These are phyloP conservation scores for Coleophoma crateriformis DNA, from an alignment of 2,329 filamentous ascomycete species.

Conservation along the genomic window DNA sequence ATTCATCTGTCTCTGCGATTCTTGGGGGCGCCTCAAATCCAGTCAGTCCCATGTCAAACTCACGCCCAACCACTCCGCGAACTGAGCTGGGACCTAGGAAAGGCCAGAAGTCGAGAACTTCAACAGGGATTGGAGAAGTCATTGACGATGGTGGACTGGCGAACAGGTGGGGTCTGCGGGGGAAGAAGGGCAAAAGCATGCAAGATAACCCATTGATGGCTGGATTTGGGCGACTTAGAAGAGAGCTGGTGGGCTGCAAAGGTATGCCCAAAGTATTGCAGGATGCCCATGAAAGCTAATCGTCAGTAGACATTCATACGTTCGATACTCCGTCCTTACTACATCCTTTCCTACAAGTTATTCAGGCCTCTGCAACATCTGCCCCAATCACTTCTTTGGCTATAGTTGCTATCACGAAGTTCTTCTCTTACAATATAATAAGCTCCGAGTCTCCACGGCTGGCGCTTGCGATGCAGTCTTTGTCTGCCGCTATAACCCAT, in stretches of 20 bases:
- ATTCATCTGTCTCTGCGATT: constrained; percentile 94
- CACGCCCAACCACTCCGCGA: constrained; percentile 34
- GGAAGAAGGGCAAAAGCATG: constrained; percentile 94
- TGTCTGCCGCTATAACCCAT: constrained; percentile 93
- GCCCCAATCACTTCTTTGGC: constrained; percentile 95
- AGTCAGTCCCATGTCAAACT: constrained; percentile 35
- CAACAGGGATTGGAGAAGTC: constrained; percentile 29
- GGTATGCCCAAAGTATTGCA: constrained; percentile 38
- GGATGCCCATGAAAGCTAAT: constrained; percentile 18
- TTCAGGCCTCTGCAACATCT: constrained; percentile 91
- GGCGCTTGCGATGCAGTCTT: constrained; percentile 84
- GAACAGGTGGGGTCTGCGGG: constrained; percentile 87
- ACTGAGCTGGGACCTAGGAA: constrained; percentile 18
- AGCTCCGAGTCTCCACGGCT: constrained; percentile 80
- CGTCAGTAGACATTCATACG: constrained; percentile 63
- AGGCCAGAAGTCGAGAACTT: constrained; percentile 15
- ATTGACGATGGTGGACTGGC: constrained; percentile 54
- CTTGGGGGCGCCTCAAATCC: constrained; percentile 63
- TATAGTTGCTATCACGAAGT: constrained; percentile 89
- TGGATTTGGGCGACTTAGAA: constrained; percentile 83
- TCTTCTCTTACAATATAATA: constrained; percentile 92
- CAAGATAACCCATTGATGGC: constrained; percentile 96
- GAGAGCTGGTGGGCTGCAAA: constrained; percentile 81
- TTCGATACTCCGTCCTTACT: constrained; percentile 89
- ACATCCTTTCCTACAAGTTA: constrained; percentile 92